Conservation (phyloP, 306 rosid genomes). For the Gynostemma pentaphyllum region DNA sequence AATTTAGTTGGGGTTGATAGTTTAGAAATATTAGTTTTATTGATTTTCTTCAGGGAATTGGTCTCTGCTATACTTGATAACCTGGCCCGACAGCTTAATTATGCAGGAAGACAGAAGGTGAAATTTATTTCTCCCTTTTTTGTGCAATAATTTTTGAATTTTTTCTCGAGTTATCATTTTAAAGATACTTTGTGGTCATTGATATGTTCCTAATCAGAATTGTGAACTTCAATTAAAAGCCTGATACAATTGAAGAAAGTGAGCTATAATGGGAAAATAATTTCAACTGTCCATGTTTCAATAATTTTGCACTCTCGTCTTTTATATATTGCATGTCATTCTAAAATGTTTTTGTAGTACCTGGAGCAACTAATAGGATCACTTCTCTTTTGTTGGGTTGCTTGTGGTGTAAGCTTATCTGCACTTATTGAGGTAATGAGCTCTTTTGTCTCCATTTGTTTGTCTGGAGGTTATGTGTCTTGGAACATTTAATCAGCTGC, state of each 20-base stretch:
- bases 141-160: neutral
- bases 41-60: conserved; percentile 46
- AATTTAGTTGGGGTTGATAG: neutral
- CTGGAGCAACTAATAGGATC: conserved; percentile 79
- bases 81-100: conserved; percentile 62
- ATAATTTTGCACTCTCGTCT: neutral
- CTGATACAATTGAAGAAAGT: neutral
- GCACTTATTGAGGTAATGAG: conserved; percentile 78
- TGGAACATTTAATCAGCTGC: neutral
- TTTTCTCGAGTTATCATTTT: neutral
- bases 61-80: conserved; percentile 47
- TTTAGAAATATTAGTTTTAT: conserved; percentile 7
- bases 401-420: conserved; percentile 81
- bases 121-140: neutral
- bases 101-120: conserved; percentile 65
- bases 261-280: neutral
- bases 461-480: neutral
- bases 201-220: neutral
- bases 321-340: conserved; percentile 3
- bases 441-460: conserved; percentile 4
- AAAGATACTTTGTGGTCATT: neutral
- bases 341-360: conserved; percentile 52
- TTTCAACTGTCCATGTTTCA: neutral
- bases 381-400: conserved; percentile 79
- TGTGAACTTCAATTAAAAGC: conserved; percentile 6